Base-by-base conservation (phyloP, 371 early-diverging fungal genomes). In the Mortierella sp. region DNA sequence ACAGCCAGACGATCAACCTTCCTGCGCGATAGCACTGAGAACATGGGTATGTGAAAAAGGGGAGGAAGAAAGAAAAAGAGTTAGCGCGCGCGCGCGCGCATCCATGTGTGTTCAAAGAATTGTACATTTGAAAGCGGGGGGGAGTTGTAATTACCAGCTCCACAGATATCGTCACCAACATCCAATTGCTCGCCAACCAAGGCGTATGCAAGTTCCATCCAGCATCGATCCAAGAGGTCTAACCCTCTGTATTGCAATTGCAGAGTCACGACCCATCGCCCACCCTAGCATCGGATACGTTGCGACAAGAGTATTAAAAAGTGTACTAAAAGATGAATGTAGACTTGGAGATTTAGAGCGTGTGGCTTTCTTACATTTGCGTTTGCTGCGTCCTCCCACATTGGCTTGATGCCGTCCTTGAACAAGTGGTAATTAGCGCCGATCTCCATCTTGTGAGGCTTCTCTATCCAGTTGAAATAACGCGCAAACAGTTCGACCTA, bases 321-420 rank as follows among this genome's bases (percentile, higher is more conserved):
- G n/a, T n/a, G n/a, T n/a, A n/a, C n/a, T n/a, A n/a, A n/a, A n/a
- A n/a, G n/a, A n/a, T n/a, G n/a, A n/a, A n/a, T n/a, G n/a, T n/a
- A n/a, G n/a, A n/a, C n/a, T n/a, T n/a, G n/a, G n/a, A n/a, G n/a
- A n/a, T n/a, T n/a, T n/a, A n/a, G n/a, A n/a, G n/a, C n/a, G n/a
- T n/a, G n/a, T n/a, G n/a, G n/a, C n/a, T 3, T 22, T 8, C 45
- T 59, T 67, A 73, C 99, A 41, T 95, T 85, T 19, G 83, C 85
- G 82, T 99, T 99, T 21, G 85, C 89, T 17, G 90, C 84, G 76
- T 99, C 98, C 82, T 99, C 99, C 99, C 99, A 98, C 90, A 92
- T 92, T 21, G 99, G 99, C 81, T 90, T 87, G 60, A 99, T 87
- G 9, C 95, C 97, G 60, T 92, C 85, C 80, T 95, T 94, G 91